A percentile compares a stretch with the other conserved stretches of the same genome.
Evolutionary conservation across 2,329 filamentous ascomycete species (phyloP).

Genomic region (Rasamsonia emersonii): DNA sequence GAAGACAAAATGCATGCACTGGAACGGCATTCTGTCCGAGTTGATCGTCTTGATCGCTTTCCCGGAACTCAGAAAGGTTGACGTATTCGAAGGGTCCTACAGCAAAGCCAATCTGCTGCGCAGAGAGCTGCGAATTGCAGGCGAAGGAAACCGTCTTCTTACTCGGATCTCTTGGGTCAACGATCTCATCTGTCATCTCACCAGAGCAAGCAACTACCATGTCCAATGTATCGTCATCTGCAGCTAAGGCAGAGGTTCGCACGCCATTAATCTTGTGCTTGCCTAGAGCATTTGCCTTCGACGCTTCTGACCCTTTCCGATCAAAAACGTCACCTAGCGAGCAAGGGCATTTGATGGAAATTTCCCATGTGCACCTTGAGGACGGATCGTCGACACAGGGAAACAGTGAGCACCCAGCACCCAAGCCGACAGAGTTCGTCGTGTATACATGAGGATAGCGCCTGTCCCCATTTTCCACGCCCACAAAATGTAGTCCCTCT

Average conservation of each 20-base stretch:
- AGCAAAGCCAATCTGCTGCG: slow-evolving; percentile 86
- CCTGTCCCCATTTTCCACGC: slow-evolving; percentile 66
- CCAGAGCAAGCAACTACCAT: slow-evolving; percentile 88
- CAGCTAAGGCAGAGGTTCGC: slow-evolving; percentile 39
- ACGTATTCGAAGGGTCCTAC: slow-evolving; percentile 93
- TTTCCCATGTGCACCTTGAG: slow-evolving; percentile 75
- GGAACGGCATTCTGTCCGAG: slow-evolving; percentile 81
- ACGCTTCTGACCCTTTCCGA: slow-evolving; percentile 20
- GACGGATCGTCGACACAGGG: slow-evolving; percentile 84
- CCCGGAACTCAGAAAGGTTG: slow-evolving; percentile 78
- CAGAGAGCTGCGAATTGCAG: slow-evolving; percentile 64
- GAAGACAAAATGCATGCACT: slow-evolving; percentile 84
- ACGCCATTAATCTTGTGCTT: slow-evolving; percentile 8
- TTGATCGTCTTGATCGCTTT: slow-evolving; percentile 84
- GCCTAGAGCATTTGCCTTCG: slow-evolving; percentile 11
- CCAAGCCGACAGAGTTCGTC: slow-evolving; percentile 67
- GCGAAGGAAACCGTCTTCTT: slow-evolving; percentile 86
- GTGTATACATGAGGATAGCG: slow-evolving; percentile 91
- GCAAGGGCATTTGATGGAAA: slow-evolving; percentile 76
- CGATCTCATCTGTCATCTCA: slow-evolving; percentile 72
- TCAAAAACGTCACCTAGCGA: slow-evolving; percentile 70
- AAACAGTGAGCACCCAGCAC: slow-evolving; percentile 77
- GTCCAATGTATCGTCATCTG: slow-evolving; percentile 80
- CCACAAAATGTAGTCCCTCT: slow-evolving; percentile 88
- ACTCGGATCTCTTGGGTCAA: slow-evolving; percentile 65